These are phyloP conservation scores for Rhododendron mucronatum DNA, from an alignment of 148 eudicot genomes.

Conservation along the genomic window DNA sequence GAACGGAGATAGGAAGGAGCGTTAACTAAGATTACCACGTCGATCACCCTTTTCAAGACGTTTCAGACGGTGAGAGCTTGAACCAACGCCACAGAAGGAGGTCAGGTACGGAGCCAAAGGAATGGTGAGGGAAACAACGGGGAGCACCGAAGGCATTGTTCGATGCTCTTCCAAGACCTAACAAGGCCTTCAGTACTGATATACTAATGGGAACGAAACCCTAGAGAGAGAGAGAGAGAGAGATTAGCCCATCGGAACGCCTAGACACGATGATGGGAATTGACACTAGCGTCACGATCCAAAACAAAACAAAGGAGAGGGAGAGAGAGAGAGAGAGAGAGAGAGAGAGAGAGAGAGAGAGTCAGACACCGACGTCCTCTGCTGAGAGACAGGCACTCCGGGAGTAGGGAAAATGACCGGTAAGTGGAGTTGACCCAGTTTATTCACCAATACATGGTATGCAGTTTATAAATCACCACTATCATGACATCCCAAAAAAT, in stretches of 20 bases:
- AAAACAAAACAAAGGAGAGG: background rate
- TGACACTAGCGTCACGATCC: background rate
- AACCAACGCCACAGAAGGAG: conserved; percentile 35
- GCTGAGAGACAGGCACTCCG: too few relatives aligned
- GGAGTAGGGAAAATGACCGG: too few relatives aligned
- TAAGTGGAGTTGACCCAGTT: too few relatives aligned
- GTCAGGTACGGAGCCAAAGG: conserved; percentile 30
- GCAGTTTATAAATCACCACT: too few relatives aligned
- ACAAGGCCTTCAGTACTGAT: background rate
- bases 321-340: background rate
- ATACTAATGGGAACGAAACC: too few relatives aligned
- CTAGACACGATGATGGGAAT: background rate
- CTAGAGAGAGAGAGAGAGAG: background rate
- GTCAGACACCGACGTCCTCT: too few relatives aligned
- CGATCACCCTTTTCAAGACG: conserved; percentile 74
- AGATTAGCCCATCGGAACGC: background rate
- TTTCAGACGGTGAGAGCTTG: conserved; percentile 71
- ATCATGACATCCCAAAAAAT: too few relatives aligned
- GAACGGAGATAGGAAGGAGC: conserved; percentile 14
- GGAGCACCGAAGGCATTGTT: conserved; percentile 87
- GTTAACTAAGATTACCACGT: conserved; percentile 94
- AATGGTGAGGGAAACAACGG: conserved; percentile 33
- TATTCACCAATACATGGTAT: too few relatives aligned
- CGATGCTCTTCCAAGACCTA: conserved; percentile 52
- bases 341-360: too few relatives aligned